These are phyloP conservation scores for Calonectria naviculata DNA, from an alignment of 2,329 filamentous ascomycete genomes.

Conservation along the genomic window DNA sequence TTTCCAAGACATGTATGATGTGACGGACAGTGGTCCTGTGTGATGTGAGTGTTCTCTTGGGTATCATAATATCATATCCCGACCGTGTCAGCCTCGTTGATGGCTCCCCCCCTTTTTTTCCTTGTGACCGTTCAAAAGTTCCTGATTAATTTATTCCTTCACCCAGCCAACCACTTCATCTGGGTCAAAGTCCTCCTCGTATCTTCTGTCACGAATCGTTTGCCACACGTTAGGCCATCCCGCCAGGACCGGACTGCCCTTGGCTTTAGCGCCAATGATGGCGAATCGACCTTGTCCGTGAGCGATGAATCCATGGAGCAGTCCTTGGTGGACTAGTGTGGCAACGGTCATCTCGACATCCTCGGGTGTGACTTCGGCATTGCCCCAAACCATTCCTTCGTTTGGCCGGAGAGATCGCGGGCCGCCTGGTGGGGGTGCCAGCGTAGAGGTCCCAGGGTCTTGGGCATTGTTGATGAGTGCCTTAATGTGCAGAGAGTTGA, in stretches of 20 bases:
- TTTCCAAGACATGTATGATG: slow-evolving; percentile 8
- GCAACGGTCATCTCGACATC: slow-evolving; percentile 84
- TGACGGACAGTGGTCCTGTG: background rate
- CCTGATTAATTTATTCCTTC: slow-evolving; percentile 46
- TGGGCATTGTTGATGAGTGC: slow-evolving; percentile 60
- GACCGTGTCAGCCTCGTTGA: background rate
- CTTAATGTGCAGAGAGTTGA: slow-evolving; percentile 63
- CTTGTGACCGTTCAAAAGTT: background rate
- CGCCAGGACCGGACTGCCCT: slow-evolving; percentile 71
- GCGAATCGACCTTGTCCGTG: slow-evolving; percentile 83
- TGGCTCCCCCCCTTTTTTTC: background rate
- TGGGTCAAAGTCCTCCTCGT: slow-evolving; percentile 70
- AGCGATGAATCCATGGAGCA: slow-evolving; percentile 86
- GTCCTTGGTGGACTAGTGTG: slow-evolving; percentile 81
- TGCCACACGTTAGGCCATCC: slow-evolving; percentile 83
- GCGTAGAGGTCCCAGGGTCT: slow-evolving; percentile 51
- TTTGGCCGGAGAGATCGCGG: slow-evolving; percentile 63
- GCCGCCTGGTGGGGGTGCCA: slow-evolving; percentile 60
- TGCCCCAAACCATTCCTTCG: slow-evolving; percentile 73
- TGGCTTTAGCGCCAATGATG: slow-evolving; percentile 80
- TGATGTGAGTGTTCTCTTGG: slow-evolving; percentile 3
- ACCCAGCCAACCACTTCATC: slow-evolving; percentile 82
- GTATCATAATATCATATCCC: slow-evolving; percentile 33
- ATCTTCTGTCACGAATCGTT: slow-evolving; percentile 71
- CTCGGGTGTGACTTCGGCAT: slow-evolving; percentile 66